Base-by-base conservation (phyloP, 768 basidiomycete genomes). In the Tylopilus balloui region DNA sequence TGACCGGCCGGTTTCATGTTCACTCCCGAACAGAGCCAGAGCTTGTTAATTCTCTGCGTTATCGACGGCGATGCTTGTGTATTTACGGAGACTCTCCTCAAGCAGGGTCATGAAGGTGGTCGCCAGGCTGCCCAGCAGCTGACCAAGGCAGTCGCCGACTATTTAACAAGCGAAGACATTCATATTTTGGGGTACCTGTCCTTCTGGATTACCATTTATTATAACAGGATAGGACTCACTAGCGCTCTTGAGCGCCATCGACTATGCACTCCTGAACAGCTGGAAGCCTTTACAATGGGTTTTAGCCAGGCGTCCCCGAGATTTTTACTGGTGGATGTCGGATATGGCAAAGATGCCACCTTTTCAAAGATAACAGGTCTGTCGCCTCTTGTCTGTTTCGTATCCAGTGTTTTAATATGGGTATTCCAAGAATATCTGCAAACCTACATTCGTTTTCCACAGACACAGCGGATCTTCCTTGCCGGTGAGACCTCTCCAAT, bases 261-360 rank as follows among this genome's bases (percentile, higher is more conserved):
- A 44, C 64, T 83, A 45, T 88, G 86, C 61, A 77, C 76, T 39
- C 70, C 71, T 19, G 83, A 83, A 42, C 84, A 88, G 53, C 76
- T 87, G 54, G 80, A 86, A 42, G 76, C 73, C n/a, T 90, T 90
- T 66, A 68, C 81, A 49, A 68, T 75, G 57, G 84, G 88, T 35
- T 87, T 91, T 56, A 85, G 81, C 50, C 81, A 86, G 60, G 75
- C 84, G 7, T 86, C 84, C 21, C 81, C 85, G 13, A 77, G 86
- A 36, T 89, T 89, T 67, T 70, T 73, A 28, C 64, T 82, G 53
- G 77, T 87, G 45, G 88, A 90, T 63, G 82, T 83, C 39, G 86
- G 86, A 21, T 73, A 74, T 45, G 74, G 75, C 47, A 80, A 77
- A 53, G 84, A 86, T 38, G 74, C 75, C 24, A 71, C 77, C 6